A percentile compares a stretch with the other conserved stretches of the same genome.
These are phyloP conservation scores for Leptosphaerulina australis DNA, from an alignment of 2,329 filamentous ascomycete species.

Conservation along the genomic window DNA sequence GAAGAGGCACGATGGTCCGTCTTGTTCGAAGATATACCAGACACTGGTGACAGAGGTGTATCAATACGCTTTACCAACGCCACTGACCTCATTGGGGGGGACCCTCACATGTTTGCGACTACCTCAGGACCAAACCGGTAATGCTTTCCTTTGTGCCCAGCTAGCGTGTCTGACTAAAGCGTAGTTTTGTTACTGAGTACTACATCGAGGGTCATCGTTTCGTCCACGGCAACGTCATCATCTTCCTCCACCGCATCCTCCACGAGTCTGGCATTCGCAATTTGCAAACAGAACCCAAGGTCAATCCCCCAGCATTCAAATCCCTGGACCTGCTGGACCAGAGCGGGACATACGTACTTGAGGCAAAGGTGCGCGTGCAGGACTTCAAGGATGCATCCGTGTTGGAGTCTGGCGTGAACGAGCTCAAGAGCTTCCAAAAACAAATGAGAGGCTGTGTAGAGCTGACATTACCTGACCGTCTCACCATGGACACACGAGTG, in stretches of 20 bases:
- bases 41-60: slow-evolving; percentile 59
- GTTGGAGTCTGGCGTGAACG: slow-evolving; percentile 60
- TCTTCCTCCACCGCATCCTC: slow-evolving; percentile 63
- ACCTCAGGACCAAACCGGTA: slow-evolving; percentile 60
- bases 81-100: slow-evolving; percentile 55
- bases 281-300: slow-evolving; percentile 40
- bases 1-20: slow-evolving; percentile 45
- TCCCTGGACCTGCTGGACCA: slow-evolving; percentile 60
- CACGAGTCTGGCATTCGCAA: slow-evolving; percentile 51
- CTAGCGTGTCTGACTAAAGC: slow-evolving; percentile 27
- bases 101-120: slow-evolving; percentile 59
- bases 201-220: slow-evolving; percentile 63
- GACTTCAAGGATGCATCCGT: slow-evolving; percentile 61
- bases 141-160: slow-evolving; percentile 26
- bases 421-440: slow-evolving; percentile 61
- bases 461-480: slow-evolving; percentile 62
- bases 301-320: slow-evolving; percentile 51
- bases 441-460: slow-evolving; percentile 63
- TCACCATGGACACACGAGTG: slow-evolving; percentile 65
- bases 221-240: slow-evolving; percentile 62
- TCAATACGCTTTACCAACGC: slow-evolving; percentile 60
- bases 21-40: slow-evolving; percentile 52
- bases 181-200: slow-evolving; percentile 63
- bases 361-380: slow-evolving; percentile 63
- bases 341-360: slow-evolving; percentile 63